Base-by-base conservation (phyloP, 2,329 filamentous ascomycete species). In the Fusarium circinatum region DNA sequence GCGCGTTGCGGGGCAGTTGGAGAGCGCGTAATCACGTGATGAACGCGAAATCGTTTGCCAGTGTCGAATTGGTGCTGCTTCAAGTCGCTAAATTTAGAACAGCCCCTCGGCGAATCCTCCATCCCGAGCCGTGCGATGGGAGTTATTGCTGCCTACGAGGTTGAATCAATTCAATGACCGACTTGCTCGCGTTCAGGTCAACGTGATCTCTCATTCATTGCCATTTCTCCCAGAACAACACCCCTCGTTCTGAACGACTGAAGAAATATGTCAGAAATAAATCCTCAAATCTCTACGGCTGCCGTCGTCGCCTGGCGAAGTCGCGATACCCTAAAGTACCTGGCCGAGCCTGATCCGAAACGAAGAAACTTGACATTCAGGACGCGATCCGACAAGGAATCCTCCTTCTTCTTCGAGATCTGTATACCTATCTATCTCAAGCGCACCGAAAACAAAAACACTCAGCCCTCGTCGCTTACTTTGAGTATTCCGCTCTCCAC, bases 321-420 rank as follows among this genome's bases (percentile, higher is more conserved):
- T 26, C 11, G 24, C 12, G 18, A 45, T 26, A 26, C 8, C 44
- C 12, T 26, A 6, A 20, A 26, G 44, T 45, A 26, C 24, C 24
- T 45, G 8, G 24, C 17, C 17, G 24, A 45, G 0, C 44, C 44
- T 4, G 44, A 45, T 26, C 24, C 24, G 0, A 45, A 14, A 4
- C 39, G 12, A 4, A 45, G 8, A 5, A 45, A 1, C 24, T 4
- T 45, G 1, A 26, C 12, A 20, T 26, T 45, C 44, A 45, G 4
- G 24, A 45, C 44, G 14, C 5, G 24, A 4, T 1, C 6, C 5
- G 24, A 26, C 12, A 14, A 20, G 0, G 1, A 2, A 4, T 20
- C 17, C 3, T 45, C 24, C 5, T 3, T 45, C 5, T 45, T 45
- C 5, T 45, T 45, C 24, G 17, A 45, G 5, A 45, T 26, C 8